Evolutionary conservation across 163 green algal genomes (phyloP).

Genomic region (Chloromonas sp.): DNA sequence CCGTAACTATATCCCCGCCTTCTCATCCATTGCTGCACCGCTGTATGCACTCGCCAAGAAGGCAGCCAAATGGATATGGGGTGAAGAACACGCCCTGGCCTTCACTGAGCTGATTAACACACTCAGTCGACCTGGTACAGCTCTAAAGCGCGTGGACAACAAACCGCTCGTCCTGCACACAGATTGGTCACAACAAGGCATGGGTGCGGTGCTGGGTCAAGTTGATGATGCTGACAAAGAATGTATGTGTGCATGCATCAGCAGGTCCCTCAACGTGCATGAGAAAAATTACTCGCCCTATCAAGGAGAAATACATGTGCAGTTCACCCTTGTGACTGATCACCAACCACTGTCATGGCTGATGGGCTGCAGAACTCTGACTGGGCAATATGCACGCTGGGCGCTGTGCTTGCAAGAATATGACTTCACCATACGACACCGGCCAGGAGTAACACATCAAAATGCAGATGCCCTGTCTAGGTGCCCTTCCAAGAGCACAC

Average conservation of each 20-base stretch:
- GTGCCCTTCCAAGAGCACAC: constrained; percentile 1
- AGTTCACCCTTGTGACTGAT: constrained; percentile 35
- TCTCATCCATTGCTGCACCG: constrained; percentile 1
- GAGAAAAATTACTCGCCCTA: constrained; percentile 23
- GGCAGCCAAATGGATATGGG: constrained; percentile 1
- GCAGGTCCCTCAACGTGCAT: constrained; percentile 14
- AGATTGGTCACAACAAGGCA: constrained; percentile 20
- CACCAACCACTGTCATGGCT: constrained; percentile 38
- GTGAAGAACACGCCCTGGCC: constrained; percentile 2
- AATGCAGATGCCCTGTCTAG: constrained; percentile 25
- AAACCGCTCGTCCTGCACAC: constrained; percentile 24
- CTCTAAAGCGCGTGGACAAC: constrained; percentile 7
- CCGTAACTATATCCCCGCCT: constrained; percentile 9
- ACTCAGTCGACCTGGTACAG: background rate
- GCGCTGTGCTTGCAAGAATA: constrained; percentile 30
- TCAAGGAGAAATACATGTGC: constrained; percentile 23
- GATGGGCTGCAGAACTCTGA: constrained; percentile 21
- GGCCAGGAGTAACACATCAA: constrained; percentile 15
- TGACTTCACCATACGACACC: constrained; percentile 23
- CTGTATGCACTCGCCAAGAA: constrained; percentile 5
- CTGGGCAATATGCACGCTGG: constrained; percentile 28
- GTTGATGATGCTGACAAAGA: constrained; percentile 22
- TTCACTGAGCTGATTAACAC: constrained; percentile 8
- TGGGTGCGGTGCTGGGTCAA: constrained; percentile 17
- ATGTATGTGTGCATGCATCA: constrained; percentile 26